Evolutionary conservation across 176 grass and related monocot genomes (phyloP).

Genomic region (Zea luxurians): DNA sequence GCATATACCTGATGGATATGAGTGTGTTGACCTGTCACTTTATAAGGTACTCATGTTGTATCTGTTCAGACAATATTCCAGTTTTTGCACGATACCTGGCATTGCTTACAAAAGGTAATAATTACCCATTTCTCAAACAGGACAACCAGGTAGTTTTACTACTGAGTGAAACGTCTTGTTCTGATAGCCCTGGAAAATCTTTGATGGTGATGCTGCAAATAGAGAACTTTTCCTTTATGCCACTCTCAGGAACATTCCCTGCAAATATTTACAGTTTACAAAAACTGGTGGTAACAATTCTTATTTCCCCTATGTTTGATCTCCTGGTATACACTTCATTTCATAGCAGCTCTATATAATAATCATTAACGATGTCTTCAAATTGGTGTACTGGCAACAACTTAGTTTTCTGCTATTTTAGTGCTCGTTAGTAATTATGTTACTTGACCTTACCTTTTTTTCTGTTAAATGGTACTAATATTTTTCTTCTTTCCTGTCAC

Average conservation of each 20-base stretch:
- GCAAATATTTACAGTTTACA: conserved; percentile 53
- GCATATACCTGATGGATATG: conserved; percentile 68
- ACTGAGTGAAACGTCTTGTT: conserved; percentile 64
- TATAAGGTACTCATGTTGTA: conserved; percentile 70
- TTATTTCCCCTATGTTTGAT: conserved; percentile 2
- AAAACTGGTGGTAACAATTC: conserved; percentile 60
- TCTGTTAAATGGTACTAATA: conserved; percentile 8
- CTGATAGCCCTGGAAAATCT: conserved; percentile 55
- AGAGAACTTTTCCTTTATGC: conserved; percentile 60
- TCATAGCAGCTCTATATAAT: conserved; percentile 6
- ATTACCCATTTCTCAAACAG: conserved; percentile 54
- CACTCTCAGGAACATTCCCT: conserved; percentile 50
- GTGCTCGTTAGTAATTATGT: neutral
- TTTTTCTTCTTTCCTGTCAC: conserved; percentile 21
- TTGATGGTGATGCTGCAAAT: conserved; percentile 80
- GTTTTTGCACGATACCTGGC: conserved; percentile 24
- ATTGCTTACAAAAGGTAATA: conserved; percentile 11
- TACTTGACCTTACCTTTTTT: neutral
- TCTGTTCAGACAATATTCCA: conserved; percentile 7
- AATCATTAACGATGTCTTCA: neutral
- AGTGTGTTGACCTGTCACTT: conserved; percentile 82
- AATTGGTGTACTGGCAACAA: conserved; percentile 4
- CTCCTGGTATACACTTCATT: neutral
- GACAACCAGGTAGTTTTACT: conserved; percentile 78
- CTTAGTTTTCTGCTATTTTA: neutral